Evolutionary conservation across 306 rosid species (phyloP), one percentile per base, ranked within the genome.

Genomic region (Elaeagnus macrophylla): DNA sequence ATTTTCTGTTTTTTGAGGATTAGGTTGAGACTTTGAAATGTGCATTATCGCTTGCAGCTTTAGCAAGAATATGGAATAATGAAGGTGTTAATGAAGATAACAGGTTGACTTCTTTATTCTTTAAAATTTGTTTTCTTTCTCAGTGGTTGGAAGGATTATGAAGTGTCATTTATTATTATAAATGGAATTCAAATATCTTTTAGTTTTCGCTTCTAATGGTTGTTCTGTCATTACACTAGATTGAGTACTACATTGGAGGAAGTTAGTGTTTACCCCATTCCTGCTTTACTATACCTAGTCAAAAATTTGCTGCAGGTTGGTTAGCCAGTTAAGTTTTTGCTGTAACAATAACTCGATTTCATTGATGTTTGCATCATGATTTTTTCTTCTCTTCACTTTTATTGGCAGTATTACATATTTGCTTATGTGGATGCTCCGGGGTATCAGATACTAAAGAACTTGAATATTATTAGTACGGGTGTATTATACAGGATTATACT

Each of bases 401-500:
- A 10, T 68, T 48, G 59, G 78, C 91, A 91, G 96, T 91, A 91
- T 74, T 91, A 91, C 79, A 91, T 91, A 57, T 87, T 91, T 73
- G 99, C 93, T 7, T 78, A 87, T 65, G 99, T 87, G 60, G 95
- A 91, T 70, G 96, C 99, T 47, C 99, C 96, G 42, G 95, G 99
- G 58, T 91, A 87, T 78, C 99, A 87, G 74, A 91, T 91, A 69
- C 63, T 86, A 46, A 91, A 91, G 80, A 91, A 86, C 75, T 75
- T 91, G 1, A 91, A 91, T 55, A 91, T 91, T 18, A 86, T 91
- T 67, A 91, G 89, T 65, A 91, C 99, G 37, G 96, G 99, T 36
- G 75, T 86, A 53, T 70, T 91, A 8, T 86, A 91, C 85, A 71
- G 96, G 80, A 84, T 86, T 63, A 84, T 91, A 71, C 99, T 91